A percentile compares a stretch with the other conserved stretches of the same genome.
Conservation (phyloP, 305 asterid species). For the Solanum hybrid region DNA sequence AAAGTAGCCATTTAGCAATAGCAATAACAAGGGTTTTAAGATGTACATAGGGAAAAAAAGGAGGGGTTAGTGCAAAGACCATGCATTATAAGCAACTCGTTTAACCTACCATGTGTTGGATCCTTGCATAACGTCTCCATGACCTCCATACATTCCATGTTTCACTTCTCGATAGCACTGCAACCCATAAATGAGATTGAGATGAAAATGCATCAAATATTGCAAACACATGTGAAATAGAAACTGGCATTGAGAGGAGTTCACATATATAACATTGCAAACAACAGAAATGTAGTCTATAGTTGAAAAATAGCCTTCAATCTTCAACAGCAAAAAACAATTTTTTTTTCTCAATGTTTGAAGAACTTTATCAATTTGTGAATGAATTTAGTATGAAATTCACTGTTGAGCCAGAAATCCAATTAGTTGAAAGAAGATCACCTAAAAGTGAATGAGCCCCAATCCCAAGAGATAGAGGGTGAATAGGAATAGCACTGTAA, state of each 20-base stretch:
- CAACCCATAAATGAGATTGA: not conserved
- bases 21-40: not conserved
- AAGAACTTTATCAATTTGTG: too few relatives aligned
- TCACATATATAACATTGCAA: not conserved
- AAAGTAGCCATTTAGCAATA: not conserved
- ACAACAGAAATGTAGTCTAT: not conserved
- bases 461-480: not conserved
- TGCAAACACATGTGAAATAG: too few relatives aligned
- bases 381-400: not conserved
- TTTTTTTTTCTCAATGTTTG: too few relatives aligned
- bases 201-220: not conserved
- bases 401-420: too few relatives aligned
- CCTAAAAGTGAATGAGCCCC: not conserved
- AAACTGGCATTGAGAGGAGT: not conserved
- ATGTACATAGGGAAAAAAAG: not conserved
- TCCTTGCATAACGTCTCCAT: conserved; percentile 67
- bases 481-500: not conserved
- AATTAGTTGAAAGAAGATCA: not conserved
- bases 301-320: not conserved
- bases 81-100: not conserved
- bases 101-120: conserved; percentile 51
- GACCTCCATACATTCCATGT: conserved; percentile 64
- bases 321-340: not conserved
- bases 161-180: conserved; percentile 72
- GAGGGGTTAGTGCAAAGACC: not conserved